Base-by-base conservation (phyloP, 192 early-diverging fungal species). In the Irineochytrium annulatum region DNA sequence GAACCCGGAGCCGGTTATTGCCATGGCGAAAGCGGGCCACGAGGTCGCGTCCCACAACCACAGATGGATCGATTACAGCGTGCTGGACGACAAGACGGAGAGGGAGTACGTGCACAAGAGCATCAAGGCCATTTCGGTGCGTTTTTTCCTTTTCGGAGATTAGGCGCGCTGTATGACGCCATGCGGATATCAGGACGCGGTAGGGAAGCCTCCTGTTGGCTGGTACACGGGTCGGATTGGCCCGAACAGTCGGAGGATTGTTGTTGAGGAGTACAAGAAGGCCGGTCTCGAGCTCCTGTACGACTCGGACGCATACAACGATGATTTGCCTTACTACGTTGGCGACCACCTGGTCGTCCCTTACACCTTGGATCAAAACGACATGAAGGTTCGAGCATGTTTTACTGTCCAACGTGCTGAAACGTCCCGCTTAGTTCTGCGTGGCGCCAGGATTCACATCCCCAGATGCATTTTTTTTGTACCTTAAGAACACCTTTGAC, bases 181-280 rank as follows among this genome's bases (percentile, higher is more conserved):
- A 14, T 49, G 14, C 3, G 14, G 17, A 19, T 28, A 0, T 0
- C 27, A 55, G 35, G 30, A 44, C 14, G 71, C 74, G 19, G 62
- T 59, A 5, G 79, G 79, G 2, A 46, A 65, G 29, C 34, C 71
- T 16, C 79, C 79, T 11, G 39, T 46, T 3, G 79, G 79, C 16
- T 81, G 79, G 79, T 81, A 81, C 52, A 76, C 74, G 24, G 79
- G 76, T 13, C 39, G 79, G n/a, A 78, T 81, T 32, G 65, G 60
- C 1, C 61, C 70, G 22, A 20, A 55, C 28, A 63, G 64, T 22
- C 20, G 64, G 11, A 5, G 34, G 30, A 65, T 65, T 19, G 76
- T 79, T 14, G 26, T 70, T 28, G 65, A 74, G 59, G 74, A 75
- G 57, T 78, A 65, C 66, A 41, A 58, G 35, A 58, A 63, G 41